phyloP scores from a whole-genome alignment of 768 basidiomycete species.

The Amanita molliuscula region DNA sequence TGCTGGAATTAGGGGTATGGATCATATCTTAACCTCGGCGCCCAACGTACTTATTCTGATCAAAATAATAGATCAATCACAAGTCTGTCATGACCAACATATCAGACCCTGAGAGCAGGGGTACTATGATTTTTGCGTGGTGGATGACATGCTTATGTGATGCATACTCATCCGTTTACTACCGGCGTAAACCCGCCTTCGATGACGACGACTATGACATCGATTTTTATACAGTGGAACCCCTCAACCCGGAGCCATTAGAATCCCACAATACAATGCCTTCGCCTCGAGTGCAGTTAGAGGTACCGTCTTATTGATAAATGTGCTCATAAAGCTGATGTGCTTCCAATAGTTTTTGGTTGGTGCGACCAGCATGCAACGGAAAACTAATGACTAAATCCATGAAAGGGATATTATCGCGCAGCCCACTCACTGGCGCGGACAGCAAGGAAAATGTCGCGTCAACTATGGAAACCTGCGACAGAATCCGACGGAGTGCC shows the following conservation, averaged over 20 bases:
- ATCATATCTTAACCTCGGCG: conserved; percentile 9
- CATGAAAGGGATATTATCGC: conserved; percentile 64
- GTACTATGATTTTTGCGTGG: conserved; percentile 87
- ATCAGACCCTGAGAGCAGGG: conserved; percentile 62
- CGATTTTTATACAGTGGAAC: conserved; percentile 75
- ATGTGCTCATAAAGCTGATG: conserved; percentile 5
- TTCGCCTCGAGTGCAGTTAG: conserved; percentile 69
- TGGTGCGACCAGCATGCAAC: conserved; percentile 17
- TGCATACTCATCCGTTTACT: conserved; percentile 75
- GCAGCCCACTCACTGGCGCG: conserved; percentile 79
- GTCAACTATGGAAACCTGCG: conserved; percentile 70
- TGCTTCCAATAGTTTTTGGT: conserved; percentile 50
- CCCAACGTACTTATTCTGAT: conserved; percentile 9
- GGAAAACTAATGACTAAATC: conserved; percentile 9
- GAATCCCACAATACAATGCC: conserved; percentile 37
- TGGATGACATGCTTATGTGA: conserved; percentile 88
- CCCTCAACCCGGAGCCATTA: conserved; percentile 35
- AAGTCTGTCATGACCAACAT: conserved; percentile 69
- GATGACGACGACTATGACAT: conserved; percentile 88
- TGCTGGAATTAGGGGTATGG: conserved; percentile 65
- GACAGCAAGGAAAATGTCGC: conserved; percentile 73
- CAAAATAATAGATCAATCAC: conserved; percentile 58
- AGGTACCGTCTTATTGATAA: conserved; percentile 33
- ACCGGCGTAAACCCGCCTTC: conserved; percentile 76
- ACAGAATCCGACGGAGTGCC: conserved; percentile 74